A percentile compares a stretch with the other conserved stretches of the same genome.
These are phyloP conservation scores for Edaphochlamys debaryana DNA, from an alignment of 139 green algal genomes.

Conservation along the genomic window DNA sequence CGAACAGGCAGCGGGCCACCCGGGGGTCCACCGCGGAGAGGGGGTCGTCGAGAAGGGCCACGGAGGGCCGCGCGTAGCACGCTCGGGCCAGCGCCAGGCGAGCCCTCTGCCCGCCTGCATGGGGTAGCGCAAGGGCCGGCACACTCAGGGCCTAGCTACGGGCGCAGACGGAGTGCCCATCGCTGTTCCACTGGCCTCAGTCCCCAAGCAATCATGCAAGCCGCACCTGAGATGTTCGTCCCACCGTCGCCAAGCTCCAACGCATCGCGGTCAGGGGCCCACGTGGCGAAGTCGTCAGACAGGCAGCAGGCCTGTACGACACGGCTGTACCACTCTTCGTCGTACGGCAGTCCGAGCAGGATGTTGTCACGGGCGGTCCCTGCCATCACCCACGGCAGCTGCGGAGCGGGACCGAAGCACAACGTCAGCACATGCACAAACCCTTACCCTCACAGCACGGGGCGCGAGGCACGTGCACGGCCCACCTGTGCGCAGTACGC, in stretches of 20 bases:
- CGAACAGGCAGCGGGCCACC: slow-evolving; percentile 69
- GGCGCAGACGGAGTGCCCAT: too few relatives aligned
- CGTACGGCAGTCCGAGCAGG: slow-evolving; percentile 71
- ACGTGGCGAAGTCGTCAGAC: slow-evolving; percentile 65
- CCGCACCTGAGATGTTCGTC: slow-evolving; percentile 73
- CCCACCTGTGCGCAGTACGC: slow-evolving; percentile 80
- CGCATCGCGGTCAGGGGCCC: slow-evolving; percentile 80
- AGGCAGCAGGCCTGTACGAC: slow-evolving; percentile 76
- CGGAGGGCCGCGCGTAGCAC: slow-evolving; percentile 62
- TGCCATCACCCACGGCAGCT: slow-evolving; percentile 84
- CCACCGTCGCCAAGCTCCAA: slow-evolving; percentile 91
- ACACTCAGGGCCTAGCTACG: too few relatives aligned
- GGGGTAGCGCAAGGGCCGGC: too few relatives aligned
- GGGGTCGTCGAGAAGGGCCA: slow-evolving; percentile 84
- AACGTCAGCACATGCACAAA: too few relatives aligned
- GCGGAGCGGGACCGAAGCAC: too few relatives aligned
- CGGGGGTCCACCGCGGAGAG: slow-evolving; percentile 76
- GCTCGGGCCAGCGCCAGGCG: slow-evolving; percentile 77
- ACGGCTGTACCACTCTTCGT: slow-evolving; percentile 58
- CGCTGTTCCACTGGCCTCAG: too few relatives aligned
- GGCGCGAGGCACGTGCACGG: too few relatives aligned
- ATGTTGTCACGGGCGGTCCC: slow-evolving; percentile 85
- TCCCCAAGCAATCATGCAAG: too few relatives aligned
- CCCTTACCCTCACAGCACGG: too few relatives aligned
- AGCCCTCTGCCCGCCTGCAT: slow-evolving; percentile 76